These are phyloP conservation scores for Pyrrhoderma lamaoense DNA, from an alignment of 1,284 basidiomycete genomes.

Conservation along the genomic window DNA sequence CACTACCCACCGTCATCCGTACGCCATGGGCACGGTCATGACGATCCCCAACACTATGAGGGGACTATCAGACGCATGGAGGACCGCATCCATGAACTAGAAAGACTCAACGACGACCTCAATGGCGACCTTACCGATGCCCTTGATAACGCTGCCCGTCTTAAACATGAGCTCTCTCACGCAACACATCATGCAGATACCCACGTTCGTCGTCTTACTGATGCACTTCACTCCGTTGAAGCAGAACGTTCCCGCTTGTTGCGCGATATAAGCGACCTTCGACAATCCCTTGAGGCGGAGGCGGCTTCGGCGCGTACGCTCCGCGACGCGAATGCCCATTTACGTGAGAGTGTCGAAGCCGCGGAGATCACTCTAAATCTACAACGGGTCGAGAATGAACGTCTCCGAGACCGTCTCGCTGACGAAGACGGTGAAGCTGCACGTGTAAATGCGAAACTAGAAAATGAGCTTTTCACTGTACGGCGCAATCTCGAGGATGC, in stretches of 20 bases:
- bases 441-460: background rate
- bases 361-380: slow-evolving; percentile 16
- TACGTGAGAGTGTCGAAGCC: slow-evolving; percentile 14
- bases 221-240: slow-evolving; percentile 9
- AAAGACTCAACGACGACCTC: slow-evolving; percentile 16
- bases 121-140: slow-evolving; percentile 15
- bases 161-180: slow-evolving; percentile 10
- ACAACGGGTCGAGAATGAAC: slow-evolving; percentile 17
- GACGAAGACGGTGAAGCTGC: slow-evolving; percentile 3
- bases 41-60: slow-evolving; percentile 8
- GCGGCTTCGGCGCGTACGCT: slow-evolving; percentile 5
- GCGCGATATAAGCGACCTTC: slow-evolving; percentile 11
- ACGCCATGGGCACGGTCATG: background rate
- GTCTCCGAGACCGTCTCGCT: slow-evolving; percentile 13
- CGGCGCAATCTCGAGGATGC: slow-evolving; percentile 8
- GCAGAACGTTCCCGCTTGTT: slow-evolving; percentile 4
- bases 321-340: slow-evolving; percentile 5
- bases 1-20: background rate
- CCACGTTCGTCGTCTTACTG: slow-evolving; percentile 11
- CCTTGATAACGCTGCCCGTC: slow-evolving; percentile 15
- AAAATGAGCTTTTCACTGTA: slow-evolving; percentile 10
- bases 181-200: slow-evolving; percentile 5
- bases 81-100: slow-evolving; percentile 18
- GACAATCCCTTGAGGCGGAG: slow-evolving; percentile 10
- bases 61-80: slow-evolving; percentile 13